Base-by-base conservation (phyloP, 345 rosid genomes). In the Eucalyptus polyanthemos region DNA sequence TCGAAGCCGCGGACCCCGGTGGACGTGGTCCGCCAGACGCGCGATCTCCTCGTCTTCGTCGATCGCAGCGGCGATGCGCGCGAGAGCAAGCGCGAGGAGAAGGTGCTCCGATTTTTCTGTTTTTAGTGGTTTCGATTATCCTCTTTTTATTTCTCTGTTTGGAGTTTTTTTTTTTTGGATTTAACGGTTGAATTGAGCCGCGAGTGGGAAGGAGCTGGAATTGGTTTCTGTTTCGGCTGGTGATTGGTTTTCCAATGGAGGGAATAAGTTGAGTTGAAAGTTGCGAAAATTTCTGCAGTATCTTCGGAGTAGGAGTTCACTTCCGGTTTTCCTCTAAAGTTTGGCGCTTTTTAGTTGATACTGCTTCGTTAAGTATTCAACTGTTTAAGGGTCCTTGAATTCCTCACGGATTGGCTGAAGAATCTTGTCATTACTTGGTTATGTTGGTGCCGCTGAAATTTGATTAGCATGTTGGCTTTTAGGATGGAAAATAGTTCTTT, bases 51-150 rank as follows among this genome's bases (percentile, higher is more conserved):
- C 87, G 86, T 90, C 80, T 90, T 87, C 53, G 88, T 81, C 21
- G 90, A 91, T 62, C 86, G 51, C 80, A 40, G 67, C 50, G 87
- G 91, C 47, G 95, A 92, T 88, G 50, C 76, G 34, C 92, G 93
- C 12, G 95, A 90, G 80, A 34, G 42, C 89, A 93, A 91, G 89
- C 93, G 94, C 58, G 96, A 94, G 44, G 95, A 94, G 86, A 94
- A 93, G 94, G 96, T 92, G 25, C 58, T 8, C 45, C 56, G n/a
- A 22, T 31, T 42, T 53, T 53, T 53, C 15, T n/a, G 67, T 34
- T 62, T 65, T 54, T 34, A 37, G 86, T 86, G 24, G 17, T 60
- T 65, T 65, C 19, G 11, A 27, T 27, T n/a, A 47, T 31, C 15
- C 14, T 49, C 3, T 14, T 25, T 29, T 53, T 40, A 11, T 8